phyloP scores from a whole-genome alignment of 768 basidiomycete genomes.

The Russula emetica region DNA sequence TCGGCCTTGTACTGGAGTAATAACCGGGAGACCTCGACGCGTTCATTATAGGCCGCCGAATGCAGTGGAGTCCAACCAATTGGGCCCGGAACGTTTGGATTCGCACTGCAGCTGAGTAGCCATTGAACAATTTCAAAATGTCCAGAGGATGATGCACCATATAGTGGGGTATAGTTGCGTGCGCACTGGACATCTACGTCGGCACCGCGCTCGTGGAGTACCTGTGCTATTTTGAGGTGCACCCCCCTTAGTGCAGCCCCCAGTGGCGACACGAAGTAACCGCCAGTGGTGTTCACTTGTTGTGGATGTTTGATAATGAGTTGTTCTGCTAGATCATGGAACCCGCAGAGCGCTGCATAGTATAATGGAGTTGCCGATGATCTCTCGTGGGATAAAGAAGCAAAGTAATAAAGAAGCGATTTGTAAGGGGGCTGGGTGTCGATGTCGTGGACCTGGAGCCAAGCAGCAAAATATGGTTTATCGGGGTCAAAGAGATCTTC shows the following conservation, averaged over 20 bases:
- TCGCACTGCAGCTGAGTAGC: neutral
- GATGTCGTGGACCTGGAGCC: neutral
- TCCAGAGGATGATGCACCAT: neutral
- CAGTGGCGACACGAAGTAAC: neutral
- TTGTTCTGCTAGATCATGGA: neutral
- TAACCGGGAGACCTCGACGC: neutral
- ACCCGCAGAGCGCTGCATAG: neutral
- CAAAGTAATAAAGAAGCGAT: neutral
- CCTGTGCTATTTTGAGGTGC: neutral
- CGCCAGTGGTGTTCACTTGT: neutral
- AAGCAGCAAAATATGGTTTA: neutral
- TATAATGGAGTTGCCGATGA: neutral
- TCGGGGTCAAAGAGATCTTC: neutral
- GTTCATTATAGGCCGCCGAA: neutral
- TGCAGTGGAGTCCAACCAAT: neutral
- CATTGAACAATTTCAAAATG: neutral
- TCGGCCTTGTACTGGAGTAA: neutral
- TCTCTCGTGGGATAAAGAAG: fast-evolving
- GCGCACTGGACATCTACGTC: neutral
- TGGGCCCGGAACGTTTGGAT: no score
- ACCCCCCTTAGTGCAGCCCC: neutral
- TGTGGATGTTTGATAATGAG: neutral
- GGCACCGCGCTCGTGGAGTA: neutral
- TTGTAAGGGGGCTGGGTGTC: fast-evolving
- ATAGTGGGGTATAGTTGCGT: neutral